phyloP scores from a whole-genome alignment of 2,329 filamentous ascomycete species.

The Didymella glomerata region DNA sequence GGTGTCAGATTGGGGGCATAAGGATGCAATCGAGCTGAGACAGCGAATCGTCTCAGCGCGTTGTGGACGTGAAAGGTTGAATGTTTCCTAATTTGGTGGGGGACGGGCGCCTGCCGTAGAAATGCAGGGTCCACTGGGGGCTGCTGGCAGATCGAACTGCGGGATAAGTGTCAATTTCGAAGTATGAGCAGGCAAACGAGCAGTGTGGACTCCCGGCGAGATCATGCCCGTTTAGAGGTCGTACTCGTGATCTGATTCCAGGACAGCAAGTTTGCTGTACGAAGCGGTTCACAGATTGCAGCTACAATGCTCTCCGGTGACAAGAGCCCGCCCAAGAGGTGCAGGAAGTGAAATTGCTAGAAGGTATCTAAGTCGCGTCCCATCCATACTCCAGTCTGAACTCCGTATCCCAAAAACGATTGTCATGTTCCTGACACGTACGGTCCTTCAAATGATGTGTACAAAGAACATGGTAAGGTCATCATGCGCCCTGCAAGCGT shows the following conservation, averaged over 20 bases:
- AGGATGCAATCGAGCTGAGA: constrained; percentile 17
- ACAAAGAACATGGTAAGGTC: background rate
- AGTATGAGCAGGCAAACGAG: background rate
- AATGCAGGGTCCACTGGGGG: constrained; percentile 17
- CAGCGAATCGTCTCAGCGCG: constrained; percentile 7
- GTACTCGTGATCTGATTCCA: background rate
- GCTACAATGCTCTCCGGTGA: background rate
- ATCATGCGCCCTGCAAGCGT: background rate
- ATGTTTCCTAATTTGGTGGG: constrained; percentile 12
- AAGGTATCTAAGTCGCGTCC: constrained; percentile 9
- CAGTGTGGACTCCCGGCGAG: background rate
- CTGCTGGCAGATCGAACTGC: too few species aligned
- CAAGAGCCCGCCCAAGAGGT: background rate
- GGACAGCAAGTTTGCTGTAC: too few species aligned
- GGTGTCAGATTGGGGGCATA: constrained; percentile 6
- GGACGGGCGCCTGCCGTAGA: constrained; percentile 11
- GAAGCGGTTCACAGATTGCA: background rate
- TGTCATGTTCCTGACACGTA: background rate
- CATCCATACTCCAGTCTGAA: constrained; percentile 6
- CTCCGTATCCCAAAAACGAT: constrained; percentile 2
- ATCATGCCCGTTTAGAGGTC: too few species aligned
- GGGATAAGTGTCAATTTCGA: too few species aligned
- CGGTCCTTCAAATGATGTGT: background rate
- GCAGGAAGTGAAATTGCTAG: constrained; percentile 7
- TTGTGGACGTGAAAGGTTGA: constrained; percentile 1